Percentiles rank a stretch among this genome's conserved stretches.
These are phyloP conservation scores for Trichomonas tenax DNA, from an alignment of 208 protist species.

Conservation along the genomic window DNA sequence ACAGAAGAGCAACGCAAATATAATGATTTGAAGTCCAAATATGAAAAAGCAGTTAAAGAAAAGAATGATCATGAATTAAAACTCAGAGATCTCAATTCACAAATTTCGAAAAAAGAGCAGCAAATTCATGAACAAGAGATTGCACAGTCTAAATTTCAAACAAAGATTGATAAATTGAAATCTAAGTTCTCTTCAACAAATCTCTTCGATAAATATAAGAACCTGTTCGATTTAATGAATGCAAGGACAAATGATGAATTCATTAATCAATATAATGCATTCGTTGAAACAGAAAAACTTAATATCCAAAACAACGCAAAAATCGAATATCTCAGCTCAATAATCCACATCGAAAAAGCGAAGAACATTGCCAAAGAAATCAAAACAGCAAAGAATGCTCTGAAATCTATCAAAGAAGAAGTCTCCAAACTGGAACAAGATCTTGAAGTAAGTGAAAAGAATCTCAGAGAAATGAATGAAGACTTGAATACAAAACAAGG, in stretches of 20 bases:
- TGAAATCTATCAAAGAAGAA: not conserved
- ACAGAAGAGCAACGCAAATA: no score
- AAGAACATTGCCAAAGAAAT: not conserved
- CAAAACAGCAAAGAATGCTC: not conserved
- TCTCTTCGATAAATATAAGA: no score
- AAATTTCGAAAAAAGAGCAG: not conserved
- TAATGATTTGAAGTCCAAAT: no score
- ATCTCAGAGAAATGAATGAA: not conserved
- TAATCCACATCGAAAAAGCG: not conserved
- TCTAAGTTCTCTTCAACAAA: no score
- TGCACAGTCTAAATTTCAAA: no score
- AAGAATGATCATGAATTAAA: no score
- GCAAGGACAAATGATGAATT: not conserved
- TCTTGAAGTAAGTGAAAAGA: not conserved
- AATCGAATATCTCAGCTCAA: not conserved
- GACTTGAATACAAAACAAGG: not conserved
- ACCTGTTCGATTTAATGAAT: no score
- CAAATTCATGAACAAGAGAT: not conserved
- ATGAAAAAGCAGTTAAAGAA: no score
- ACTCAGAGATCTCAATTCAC: not conserved
- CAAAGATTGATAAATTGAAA: not conserved
- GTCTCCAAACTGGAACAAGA: not conserved
- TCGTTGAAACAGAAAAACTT: not conserved
- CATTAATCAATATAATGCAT: no score
- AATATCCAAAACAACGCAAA: not conserved